Conservation (phyloP, 345 rosid species). For the Gossypium mustelinum region DNA sequence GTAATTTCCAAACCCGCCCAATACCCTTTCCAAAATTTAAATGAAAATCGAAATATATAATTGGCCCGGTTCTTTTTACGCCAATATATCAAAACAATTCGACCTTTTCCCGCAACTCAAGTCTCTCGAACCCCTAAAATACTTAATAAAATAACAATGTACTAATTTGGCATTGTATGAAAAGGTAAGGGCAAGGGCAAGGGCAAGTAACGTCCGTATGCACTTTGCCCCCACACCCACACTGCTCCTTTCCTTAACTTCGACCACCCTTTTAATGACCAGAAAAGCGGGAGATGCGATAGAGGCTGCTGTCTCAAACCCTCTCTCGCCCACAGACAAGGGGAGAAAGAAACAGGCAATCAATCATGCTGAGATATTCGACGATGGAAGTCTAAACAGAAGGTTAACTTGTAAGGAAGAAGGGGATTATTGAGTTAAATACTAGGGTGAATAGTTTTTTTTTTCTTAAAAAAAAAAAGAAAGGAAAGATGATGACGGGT, state of each 20-base stretch:
- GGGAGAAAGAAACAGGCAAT: conserved; percentile 1
- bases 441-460: background rate
- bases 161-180: conserved; percentile 8
- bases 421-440: background rate
- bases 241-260: conserved; percentile 19
- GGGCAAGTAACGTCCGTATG: conserved; percentile 29
- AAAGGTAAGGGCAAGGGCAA: conserved; percentile 31
- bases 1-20: background rate
- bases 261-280: conserved; percentile 46
- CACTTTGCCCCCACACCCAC: conserved; percentile 2
- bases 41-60: no score
- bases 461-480: no score
- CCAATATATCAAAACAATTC: no score
- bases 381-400: background rate
- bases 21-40: background rate
- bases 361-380: background rate
- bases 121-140: background rate
- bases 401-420: background rate
- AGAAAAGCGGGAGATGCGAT: conserved; percentile 73
- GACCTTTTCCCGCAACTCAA: background rate
- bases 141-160: background rate
- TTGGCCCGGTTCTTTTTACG: no score
- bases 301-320: conserved; percentile 23
- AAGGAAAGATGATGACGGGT: conserved; percentile 33
- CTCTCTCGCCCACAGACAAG: background rate